Percentiles rank a stretch among this genome's conserved stretches.
Conservation (phyloP, 179 eudicot genomes). For the Kewa caespitosa region DNA sequence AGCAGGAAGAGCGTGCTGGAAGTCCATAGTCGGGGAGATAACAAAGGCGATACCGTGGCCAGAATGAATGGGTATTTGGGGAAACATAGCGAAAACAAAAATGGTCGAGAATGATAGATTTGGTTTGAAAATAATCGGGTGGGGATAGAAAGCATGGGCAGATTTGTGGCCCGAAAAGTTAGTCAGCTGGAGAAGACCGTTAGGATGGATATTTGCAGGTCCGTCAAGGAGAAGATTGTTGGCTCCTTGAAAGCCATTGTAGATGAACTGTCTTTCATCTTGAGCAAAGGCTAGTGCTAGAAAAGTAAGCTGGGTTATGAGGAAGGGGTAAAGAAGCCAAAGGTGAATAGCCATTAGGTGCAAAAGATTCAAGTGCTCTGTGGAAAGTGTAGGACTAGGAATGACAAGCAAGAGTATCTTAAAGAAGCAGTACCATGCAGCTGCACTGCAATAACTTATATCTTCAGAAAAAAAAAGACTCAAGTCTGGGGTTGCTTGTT, state of each 20-base stretch:
- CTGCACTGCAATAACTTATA: too few relatives aligned
- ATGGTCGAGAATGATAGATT: slow-evolving; percentile 22
- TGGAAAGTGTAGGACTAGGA: too few relatives aligned
- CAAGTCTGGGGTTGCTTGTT: too few relatives aligned
- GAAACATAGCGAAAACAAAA: slow-evolving; percentile 26
- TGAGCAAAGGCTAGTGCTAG: background rate
- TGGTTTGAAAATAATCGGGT: slow-evolving; percentile 13
- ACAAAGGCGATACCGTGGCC: slow-evolving; percentile 28
- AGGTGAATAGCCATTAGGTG: background rate
- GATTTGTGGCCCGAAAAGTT: slow-evolving; percentile 11
- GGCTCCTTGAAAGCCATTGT: slow-evolving; percentile 28
- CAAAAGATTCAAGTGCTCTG: too few relatives aligned
- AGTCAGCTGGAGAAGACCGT: slow-evolving; percentile 25
- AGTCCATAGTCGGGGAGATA: slow-evolving; percentile 21
- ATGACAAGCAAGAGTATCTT: too few relatives aligned
- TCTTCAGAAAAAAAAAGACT: too few relatives aligned
- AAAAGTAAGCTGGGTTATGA: background rate
- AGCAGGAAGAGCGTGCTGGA: slow-evolving; percentile 5
- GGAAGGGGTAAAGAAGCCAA: background rate
- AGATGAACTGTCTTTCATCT: slow-evolving; percentile 19
- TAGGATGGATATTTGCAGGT: slow-evolving; percentile 18
- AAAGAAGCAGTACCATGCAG: too few relatives aligned
- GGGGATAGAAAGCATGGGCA: slow-evolving; percentile 24
- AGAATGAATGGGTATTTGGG: slow-evolving; percentile 12
- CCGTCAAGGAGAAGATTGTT: slow-evolving; percentile 17